Base-by-base conservation (phyloP, 1,139 yeast genomes). In the Kodamaea derodonti region DNA sequence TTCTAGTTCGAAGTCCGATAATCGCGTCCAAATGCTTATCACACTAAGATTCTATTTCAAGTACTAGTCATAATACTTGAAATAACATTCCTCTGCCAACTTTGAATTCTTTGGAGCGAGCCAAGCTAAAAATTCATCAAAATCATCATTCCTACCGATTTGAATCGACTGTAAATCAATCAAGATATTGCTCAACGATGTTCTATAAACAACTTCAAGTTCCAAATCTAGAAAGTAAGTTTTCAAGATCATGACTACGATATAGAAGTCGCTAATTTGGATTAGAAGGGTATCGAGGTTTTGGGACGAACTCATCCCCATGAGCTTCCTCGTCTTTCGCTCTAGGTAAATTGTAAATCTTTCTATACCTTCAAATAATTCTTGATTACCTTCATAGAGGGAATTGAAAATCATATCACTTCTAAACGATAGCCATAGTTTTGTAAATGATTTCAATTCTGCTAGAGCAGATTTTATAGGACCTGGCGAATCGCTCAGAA, bases 341-440 rank as follows among this genome's bases (percentile, higher is more conserved):
- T 24, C 26, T 11, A 52, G 33, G 33, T 31, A 58, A 15, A 27
- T 45, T 23, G 48, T 30, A 22, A 52, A 36, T 30, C 38, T 40
- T 5, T 36, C 15, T 1, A 53, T 29, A 1, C 57, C 69, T 6
- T 46, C 44, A 35, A 67, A 65, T 9, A 67, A 42, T 11, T 47
- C 54, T 3, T 48, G 46, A 41, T 66, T 65, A 3, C 69, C 69
- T 2, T 54, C 49, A 20, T 52, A 50, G 12, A 57, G 43, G 2
- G 63, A 52, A 40, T 62, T 62, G 43, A 52, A 66, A 4, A 65
- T 49, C 40, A 50, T 40, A 4, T 48, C 49, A 11, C 24, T 20
- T 14, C 46, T 42, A 32, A 58, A 54, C 0, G 59, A 48, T 2
- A 65, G 38, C 72, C 72, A 67, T 0, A 41, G 30, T 13, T 43